Conservation (phyloP, 2,329 filamentous ascomycete species). For the Pseudocercospora cruenta region DNA sequence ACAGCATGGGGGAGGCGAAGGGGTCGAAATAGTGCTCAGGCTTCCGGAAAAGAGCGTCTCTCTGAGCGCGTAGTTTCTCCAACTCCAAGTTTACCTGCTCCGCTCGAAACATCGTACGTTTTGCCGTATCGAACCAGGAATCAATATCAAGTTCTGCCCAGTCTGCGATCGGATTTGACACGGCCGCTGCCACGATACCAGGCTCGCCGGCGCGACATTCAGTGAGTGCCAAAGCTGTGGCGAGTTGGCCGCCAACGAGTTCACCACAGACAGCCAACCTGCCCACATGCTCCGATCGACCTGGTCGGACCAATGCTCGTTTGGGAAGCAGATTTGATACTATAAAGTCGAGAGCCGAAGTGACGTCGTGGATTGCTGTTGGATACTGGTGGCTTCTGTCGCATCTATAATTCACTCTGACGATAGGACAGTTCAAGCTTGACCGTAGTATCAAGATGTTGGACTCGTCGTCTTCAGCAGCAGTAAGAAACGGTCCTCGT, state of each 20-base stretch:
- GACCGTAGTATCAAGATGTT: conserved; percentile 41
- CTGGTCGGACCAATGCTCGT: conserved; percentile 31
- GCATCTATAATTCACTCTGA: conserved; percentile 52
- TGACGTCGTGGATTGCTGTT: conserved; percentile 52
- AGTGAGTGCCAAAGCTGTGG: conserved; percentile 54
- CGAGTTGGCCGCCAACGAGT: conserved; percentile 52
- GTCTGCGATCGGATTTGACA: conserved; percentile 53
- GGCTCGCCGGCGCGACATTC: conserved; percentile 49
- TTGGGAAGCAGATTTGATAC: conserved; percentile 42
- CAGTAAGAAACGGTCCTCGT: conserved; percentile 43
- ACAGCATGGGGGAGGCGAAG: conserved; percentile 55
- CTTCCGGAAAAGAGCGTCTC: conserved; percentile 46
- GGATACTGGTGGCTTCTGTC: conserved; percentile 45
- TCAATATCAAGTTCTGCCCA: conserved; percentile 46
- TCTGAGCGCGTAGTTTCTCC: conserved; percentile 36
- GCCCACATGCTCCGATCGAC: conserved; percentile 35
- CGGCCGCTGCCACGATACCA: conserved; percentile 49
- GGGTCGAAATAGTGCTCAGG: conserved; percentile 52
- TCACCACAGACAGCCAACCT: conserved; percentile 52
- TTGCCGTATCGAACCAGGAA: not conserved
- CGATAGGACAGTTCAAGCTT: conserved; percentile 45
- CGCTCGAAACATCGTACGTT: not conserved
- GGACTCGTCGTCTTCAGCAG: conserved; percentile 36
- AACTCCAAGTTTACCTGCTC: conserved; percentile 2
- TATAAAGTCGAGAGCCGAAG: conserved; percentile 54